Evolutionary conservation across 1,139 yeast species (phyloP).

Genomic region (Groenewaldozyma sp.): DNA sequence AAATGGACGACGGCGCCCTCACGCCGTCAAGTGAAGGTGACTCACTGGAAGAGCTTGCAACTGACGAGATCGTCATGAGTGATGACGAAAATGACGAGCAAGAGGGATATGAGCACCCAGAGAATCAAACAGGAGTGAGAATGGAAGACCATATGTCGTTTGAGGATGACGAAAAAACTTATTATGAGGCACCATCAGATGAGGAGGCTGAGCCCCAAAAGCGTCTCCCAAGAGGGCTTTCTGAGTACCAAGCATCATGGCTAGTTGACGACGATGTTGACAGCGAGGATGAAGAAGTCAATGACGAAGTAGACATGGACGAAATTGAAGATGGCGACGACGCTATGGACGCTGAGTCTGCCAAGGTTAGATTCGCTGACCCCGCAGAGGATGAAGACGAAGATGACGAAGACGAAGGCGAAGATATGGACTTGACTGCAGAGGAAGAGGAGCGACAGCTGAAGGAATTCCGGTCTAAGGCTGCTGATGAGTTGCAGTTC

Average conservation of each 20-base stretch:
- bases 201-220: constrained; percentile 26
- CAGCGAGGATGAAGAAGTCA: constrained; percentile 29
- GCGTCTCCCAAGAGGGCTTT: constrained; percentile 76
- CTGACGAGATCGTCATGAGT: constrained; percentile 46
- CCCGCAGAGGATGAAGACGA: not conserved
- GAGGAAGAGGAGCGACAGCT: constrained; percentile 82
- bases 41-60: constrained; percentile 55
- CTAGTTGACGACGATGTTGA: constrained; percentile 59
- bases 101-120: too few relatives aligned
- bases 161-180: constrained; percentile 32
- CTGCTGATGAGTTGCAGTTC: constrained; percentile 79
- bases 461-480: constrained; percentile 55
- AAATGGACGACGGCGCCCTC: constrained; percentile 28
- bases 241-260: constrained; percentile 95
- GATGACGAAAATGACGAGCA: constrained; percentile 37
- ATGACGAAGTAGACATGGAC: constrained; percentile 45
- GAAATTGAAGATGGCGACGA: constrained; percentile 30
- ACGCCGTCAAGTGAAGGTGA: constrained; percentile 41
- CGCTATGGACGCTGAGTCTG: constrained; percentile 5
- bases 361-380: not conserved
- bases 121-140: constrained; percentile 48
- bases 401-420: constrained; percentile 34
- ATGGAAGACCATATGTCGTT: constrained; percentile 64
- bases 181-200: constrained; percentile 19
- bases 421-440: constrained; percentile 63